A percentile compares a stretch with the other conserved stretches of the same genome.
Evolutionary conservation across 176 grass and related monocot genomes (phyloP).

Genomic region (Areca catechu): DNA sequence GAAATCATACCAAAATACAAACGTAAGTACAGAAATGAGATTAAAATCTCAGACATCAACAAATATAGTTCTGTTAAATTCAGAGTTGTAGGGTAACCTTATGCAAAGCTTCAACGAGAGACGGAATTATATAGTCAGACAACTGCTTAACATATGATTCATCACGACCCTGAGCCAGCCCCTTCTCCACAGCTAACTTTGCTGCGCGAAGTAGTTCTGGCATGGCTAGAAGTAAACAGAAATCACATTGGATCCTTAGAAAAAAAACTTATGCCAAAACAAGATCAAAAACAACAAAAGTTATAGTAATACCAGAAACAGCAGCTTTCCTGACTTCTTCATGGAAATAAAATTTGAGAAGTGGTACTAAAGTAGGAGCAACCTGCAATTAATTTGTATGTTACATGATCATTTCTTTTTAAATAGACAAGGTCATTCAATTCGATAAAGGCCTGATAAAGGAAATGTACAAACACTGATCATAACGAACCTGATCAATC

Average conservation of each 20-base stretch:
- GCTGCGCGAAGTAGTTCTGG: slow-evolving; percentile 84
- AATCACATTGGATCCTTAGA: slow-evolving; percentile 5
- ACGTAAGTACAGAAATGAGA: neutral
- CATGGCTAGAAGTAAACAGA: slow-evolving; percentile 58
- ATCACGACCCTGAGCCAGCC: slow-evolving; percentile 73
- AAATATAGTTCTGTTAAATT: neutral
- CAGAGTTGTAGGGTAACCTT: slow-evolving; percentile 44
- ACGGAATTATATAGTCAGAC: slow-evolving; percentile 93
- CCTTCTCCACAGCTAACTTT: slow-evolving; percentile 91
- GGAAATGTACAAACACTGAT: neutral
- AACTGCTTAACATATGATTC: slow-evolving; percentile 92
- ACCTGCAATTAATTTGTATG: slow-evolving; percentile 44
- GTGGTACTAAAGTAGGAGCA: slow-evolving; percentile 84
- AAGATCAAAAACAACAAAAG: slow-evolving; percentile 2
- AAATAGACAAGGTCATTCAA: neutral
- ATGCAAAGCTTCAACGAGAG: slow-evolving; percentile 86
- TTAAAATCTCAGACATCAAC: neutral
- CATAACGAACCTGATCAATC: slow-evolving; percentile 85
- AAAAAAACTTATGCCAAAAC: neutral
- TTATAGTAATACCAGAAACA: slow-evolving; percentile 57
- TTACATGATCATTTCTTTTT: slow-evolving; percentile 1
- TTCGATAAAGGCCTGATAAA: neutral
- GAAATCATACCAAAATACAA: neutral
- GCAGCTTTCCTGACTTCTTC: slow-evolving; percentile 99
- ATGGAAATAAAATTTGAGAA: slow-evolving; percentile 98